Percentiles rank a stretch among this genome's conserved stretches.
Evolutionary conservation across 2,329 filamentous ascomycete species (phyloP).

Genomic region (Diplodia sapinea): DNA sequence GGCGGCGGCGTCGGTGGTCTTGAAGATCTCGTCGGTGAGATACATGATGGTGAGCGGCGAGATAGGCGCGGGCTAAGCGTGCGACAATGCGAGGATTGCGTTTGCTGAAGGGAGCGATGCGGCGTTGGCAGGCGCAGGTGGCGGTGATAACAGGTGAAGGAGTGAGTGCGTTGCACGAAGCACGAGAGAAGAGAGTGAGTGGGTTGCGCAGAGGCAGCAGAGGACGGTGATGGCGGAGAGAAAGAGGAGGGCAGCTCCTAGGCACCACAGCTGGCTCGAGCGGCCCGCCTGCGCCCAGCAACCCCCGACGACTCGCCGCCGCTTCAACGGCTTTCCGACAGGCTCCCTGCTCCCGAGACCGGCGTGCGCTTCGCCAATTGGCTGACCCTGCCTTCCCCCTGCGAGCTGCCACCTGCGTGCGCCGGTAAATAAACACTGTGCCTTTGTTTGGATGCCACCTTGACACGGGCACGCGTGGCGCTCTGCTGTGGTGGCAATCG

Average conservation of each 20-base stretch:
- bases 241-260: conserved; percentile 1
- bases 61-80: no score
- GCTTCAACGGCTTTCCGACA: not conserved
- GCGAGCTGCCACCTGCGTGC: not conserved
- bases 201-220: conserved; percentile 19
- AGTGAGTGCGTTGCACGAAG: conserved; percentile 17
- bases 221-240: conserved; percentile 23
- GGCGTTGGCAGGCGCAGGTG: conserved; percentile 2
- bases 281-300: not conserved
- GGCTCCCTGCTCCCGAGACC: not conserved
- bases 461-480: not conserved
- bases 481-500: conserved; percentile 5
- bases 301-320: conserved; percentile 7
- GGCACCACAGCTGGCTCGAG: conserved; percentile 9
- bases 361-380: conserved; percentile 16
- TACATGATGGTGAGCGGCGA: conserved; percentile 4
- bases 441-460: conserved; percentile 6
- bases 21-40: conserved; percentile 30
- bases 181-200: conserved; percentile 15
- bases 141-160: not conserved
- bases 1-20: conserved; percentile 9
- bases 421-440: not conserved
- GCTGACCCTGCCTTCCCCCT: not conserved
- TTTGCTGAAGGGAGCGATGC: conserved; percentile 10
- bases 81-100: not conserved